Conservation (phyloP, 23 red algal species). For the Gracilaria domingensis region DNA sequence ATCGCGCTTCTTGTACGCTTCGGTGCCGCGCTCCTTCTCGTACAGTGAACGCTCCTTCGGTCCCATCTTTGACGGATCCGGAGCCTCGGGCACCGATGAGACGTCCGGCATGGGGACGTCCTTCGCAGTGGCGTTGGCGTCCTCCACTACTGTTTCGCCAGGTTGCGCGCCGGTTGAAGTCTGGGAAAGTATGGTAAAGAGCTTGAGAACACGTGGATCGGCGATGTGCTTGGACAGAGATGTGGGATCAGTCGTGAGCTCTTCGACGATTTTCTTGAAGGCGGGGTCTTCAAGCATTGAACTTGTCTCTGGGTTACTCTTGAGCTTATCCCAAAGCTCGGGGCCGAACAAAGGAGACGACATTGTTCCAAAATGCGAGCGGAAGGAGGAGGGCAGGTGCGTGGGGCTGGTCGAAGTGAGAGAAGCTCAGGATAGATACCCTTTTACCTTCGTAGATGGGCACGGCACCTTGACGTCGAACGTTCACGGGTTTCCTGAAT, state of each 20-base stretch:
- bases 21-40: constrained; percentile 86
- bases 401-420: neutral
- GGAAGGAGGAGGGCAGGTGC: neutral
- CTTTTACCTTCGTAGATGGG: no score
- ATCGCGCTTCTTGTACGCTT: constrained; percentile 86
- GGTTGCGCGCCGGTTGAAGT: constrained; percentile 4
- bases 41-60: constrained; percentile 60
- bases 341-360: constrained; percentile 65
- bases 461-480: no score
- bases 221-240: constrained; percentile 71
- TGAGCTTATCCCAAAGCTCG: constrained; percentile 80
- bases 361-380: neutral
- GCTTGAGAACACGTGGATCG: constrained; percentile 86
- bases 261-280: constrained; percentile 68
- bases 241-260: constrained; percentile 70
- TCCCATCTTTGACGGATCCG: constrained; percentile 2
- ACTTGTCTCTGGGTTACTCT: constrained; percentile 61
- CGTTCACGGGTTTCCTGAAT: no score
- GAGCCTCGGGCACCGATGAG: neutral
- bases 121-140: constrained; percentile 19
- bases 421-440: no score
- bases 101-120: constrained; percentile 23
- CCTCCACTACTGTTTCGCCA: constrained; percentile 52
- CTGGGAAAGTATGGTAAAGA: constrained; percentile 78
- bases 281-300: constrained; percentile 63